Percentiles rank a stretch among this genome's conserved stretches.
Conservation (phyloP, 1,139 yeast genomes). For the Meyerozyma athensensis region DNA sequence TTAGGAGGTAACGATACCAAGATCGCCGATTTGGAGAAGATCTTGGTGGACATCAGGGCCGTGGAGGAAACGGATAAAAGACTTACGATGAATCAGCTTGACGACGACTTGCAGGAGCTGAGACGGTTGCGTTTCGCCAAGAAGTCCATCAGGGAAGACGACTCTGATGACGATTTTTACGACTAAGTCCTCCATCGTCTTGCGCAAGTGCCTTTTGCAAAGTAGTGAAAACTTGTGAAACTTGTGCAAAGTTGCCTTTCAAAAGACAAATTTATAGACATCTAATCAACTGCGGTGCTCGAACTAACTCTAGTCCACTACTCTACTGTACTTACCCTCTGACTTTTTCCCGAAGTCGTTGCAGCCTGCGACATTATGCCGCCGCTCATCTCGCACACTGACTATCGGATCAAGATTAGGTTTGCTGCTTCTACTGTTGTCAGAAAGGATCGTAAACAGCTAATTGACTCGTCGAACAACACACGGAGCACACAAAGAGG, state of each 20-base stretch:
- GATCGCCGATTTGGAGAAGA: constrained; percentile 62
- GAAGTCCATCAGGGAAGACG: constrained; percentile 40
- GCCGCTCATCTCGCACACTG: background rate
- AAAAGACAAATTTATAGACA: too few relatives aligned
- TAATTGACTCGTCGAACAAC: background rate
- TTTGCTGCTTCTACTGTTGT: too few relatives aligned
- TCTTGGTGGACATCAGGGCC: constrained; percentile 62
- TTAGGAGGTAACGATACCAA: constrained; percentile 81
- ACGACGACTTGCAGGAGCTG: constrained; percentile 42
- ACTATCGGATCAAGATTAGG: constrained; percentile 1
- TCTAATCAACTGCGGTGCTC: too few relatives aligned
- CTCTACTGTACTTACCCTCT: background rate
- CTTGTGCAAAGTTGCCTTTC: too few relatives aligned
- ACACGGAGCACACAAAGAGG: too few relatives aligned
- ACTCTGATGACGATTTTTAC: constrained; percentile 25
- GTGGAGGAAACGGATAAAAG: constrained; percentile 64
- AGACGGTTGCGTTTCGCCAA: constrained; percentile 50
- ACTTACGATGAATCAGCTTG: constrained; percentile 58
- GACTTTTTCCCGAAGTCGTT: background rate
- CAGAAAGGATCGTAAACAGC: too few relatives aligned
- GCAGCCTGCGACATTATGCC: background rate
- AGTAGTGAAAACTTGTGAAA: too few relatives aligned
- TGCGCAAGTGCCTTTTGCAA: too few relatives aligned
- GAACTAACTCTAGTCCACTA: too few relatives aligned
- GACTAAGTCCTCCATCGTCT: constrained; percentile 8